Evolutionary conservation across 371 early-diverging fungal genomes (phyloP).

Genomic region (Vavraia culicis): DNA sequence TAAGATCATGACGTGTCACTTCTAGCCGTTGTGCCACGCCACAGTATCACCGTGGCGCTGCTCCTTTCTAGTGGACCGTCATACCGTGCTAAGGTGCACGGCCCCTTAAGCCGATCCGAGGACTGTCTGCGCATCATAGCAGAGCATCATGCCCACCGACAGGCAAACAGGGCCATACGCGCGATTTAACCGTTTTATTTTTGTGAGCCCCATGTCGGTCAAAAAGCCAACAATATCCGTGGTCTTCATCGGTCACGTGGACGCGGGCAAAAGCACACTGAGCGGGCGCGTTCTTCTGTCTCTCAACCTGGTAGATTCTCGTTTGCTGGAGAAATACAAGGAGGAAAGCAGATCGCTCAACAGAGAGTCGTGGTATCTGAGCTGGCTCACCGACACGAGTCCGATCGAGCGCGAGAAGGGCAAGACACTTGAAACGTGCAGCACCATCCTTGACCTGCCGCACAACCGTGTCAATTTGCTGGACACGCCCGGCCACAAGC

Average conservation of each 20-base stretch:
- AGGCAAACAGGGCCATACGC: too few relatives aligned
- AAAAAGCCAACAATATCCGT: constrained; percentile 40
- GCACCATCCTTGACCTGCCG: constrained; percentile 71
- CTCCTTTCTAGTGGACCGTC: too few relatives aligned
- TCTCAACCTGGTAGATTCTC: constrained; percentile 91
- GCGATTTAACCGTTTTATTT: too few relatives aligned
- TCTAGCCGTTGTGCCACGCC: too few relatives aligned
- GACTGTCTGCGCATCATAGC: too few relatives aligned
- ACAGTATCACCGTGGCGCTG: too few relatives aligned
- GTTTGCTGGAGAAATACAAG: constrained; percentile 95
- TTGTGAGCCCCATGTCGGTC: constrained; percentile 1
- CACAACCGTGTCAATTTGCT: constrained; percentile 47
- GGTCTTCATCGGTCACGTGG: constrained; percentile 98
- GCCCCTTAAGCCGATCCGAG: too few relatives aligned
- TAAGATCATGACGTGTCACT: too few relatives aligned
- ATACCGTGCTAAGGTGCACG: too few relatives aligned
- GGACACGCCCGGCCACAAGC: constrained; percentile 85
- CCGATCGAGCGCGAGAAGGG: constrained; percentile 55
- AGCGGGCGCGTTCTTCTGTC: constrained; percentile 97
- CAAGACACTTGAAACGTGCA: constrained; percentile 40
- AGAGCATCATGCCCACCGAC: too few relatives aligned
- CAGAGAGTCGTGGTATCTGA: constrained; percentile 43
- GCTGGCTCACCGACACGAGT: constrained; percentile 42
- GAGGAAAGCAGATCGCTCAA: constrained; percentile 75
- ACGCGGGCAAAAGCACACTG: constrained; percentile 89